phyloP scores from a whole-genome alignment of 257 asterid species.

The Lithospermum erythrorhizon region DNA sequence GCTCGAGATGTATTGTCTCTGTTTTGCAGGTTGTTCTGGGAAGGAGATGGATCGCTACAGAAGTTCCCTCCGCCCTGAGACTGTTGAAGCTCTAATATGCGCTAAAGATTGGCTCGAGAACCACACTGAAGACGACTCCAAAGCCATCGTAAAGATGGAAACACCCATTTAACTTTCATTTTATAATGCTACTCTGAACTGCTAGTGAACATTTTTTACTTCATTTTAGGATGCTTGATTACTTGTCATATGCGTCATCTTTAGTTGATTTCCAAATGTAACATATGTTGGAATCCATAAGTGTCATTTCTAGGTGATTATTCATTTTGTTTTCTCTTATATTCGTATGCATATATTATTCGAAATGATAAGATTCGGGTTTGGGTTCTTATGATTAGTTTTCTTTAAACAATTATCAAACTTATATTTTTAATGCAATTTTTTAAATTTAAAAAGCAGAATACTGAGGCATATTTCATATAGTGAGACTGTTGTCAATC shows the following conservation, averaged over 20 bases:
- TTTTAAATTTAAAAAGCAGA: too few relatives aligned
- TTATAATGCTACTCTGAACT: too few relatives aligned
- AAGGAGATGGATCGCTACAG: neutral
- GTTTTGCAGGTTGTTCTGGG: neutral
- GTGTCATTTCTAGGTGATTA: neutral
- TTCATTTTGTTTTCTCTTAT: neutral
- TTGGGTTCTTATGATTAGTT: too few relatives aligned
- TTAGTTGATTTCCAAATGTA: too few relatives aligned
- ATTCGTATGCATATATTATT: too few relatives aligned
- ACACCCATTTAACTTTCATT: neutral
- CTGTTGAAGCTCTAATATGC: neutral
- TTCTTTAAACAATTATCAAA: too few relatives aligned
- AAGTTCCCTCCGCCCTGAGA: neutral
- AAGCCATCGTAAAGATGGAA: neutral
- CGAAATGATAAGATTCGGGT: too few relatives aligned
- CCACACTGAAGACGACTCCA: neutral
- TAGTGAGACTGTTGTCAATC: too few relatives aligned
- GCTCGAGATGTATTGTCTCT: neutral
- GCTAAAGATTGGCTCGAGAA: neutral
- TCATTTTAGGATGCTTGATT: neutral
- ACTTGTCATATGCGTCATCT: too few relatives aligned
- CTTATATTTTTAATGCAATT: too few relatives aligned
- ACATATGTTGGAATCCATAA: neutral
- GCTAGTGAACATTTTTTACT: neutral
- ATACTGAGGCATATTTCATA: too few relatives aligned